phyloP scores from a whole-genome alignment of 257 asterid species.

The Jacaranda copaia region DNA sequence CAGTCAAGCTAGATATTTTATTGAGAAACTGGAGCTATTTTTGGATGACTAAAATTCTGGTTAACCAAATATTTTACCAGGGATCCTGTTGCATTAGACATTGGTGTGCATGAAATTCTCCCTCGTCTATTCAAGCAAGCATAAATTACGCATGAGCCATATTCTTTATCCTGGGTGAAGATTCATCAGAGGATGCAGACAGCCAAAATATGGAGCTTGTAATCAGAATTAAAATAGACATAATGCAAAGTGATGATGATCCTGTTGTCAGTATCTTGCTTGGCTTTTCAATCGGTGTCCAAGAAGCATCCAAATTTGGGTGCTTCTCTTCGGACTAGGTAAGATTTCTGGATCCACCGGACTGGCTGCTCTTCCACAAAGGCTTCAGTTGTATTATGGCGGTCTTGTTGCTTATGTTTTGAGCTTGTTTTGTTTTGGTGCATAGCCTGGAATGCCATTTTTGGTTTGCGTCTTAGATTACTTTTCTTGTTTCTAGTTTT shows the following conservation, averaged over 20 bases:
- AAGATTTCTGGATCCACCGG: not conserved
- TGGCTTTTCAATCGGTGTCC: conserved; percentile 2
- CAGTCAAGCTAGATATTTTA: not conserved
- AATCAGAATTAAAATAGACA: conserved; percentile 29
- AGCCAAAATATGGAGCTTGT: conserved; percentile 29
- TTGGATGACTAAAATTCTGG: conserved; percentile 22
- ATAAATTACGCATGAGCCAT: conserved; percentile 35
- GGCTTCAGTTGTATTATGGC: not conserved
- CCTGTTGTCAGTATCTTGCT: conserved; percentile 23
- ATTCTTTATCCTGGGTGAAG: conserved; percentile 27
- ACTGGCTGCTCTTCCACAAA: not conserved
- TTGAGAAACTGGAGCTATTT: conserved; percentile 14
- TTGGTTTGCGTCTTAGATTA: not conserved
- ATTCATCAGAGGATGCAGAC: conserved; percentile 28
- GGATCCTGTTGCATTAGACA: conserved; percentile 89
- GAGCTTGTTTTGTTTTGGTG: not conserved
- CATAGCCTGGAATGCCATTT: not conserved
- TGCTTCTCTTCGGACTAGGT: not conserved
- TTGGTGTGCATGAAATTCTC: conserved; percentile 77
- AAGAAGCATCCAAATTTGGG: not conserved
- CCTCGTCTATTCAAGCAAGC: conserved; percentile 88
- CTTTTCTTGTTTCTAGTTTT: not conserved
- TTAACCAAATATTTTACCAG: conserved; percentile 47
- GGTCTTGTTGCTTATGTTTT: not conserved
- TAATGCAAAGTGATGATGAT: conserved; percentile 12